Conservation (phyloP, 768 basidiomycete genomes). For the Termitomyces heimii region DNA sequence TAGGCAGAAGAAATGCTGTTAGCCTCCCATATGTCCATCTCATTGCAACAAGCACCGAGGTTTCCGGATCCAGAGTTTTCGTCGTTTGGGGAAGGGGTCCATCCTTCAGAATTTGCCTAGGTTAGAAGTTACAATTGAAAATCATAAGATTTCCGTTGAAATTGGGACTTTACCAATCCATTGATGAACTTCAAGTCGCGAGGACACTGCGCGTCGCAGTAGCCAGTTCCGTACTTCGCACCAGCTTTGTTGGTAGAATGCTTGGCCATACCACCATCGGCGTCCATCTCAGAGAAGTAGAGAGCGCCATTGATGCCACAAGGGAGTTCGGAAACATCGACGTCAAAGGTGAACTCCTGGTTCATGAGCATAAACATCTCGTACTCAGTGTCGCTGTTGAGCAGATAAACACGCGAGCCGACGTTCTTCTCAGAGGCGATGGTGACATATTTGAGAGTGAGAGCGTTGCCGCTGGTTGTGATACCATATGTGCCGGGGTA, state of each 20-base stretch:
- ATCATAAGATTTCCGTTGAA: neutral
- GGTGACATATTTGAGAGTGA: slow-evolving; percentile 46
- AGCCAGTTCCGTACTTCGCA: slow-evolving; percentile 1
- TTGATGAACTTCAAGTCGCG: slow-evolving; percentile 56
- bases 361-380: slow-evolving; percentile 5
- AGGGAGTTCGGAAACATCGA: slow-evolving; percentile 51
- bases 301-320: neutral
- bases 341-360: slow-evolving; percentile 34
- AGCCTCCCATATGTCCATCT: slow-evolving; percentile 60
- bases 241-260: neutral
- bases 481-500: neutral
- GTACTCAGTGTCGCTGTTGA: slow-evolving; percentile 41
- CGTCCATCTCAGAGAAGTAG: slow-evolving; percentile 28
- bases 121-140: neutral
- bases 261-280: neutral
- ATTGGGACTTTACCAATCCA: slow-evolving; percentile 34
- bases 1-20: slow-evolving; percentile 45
- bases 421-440: slow-evolving; percentile 27
- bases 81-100: slow-evolving; percentile 29
- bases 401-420: slow-evolving; percentile 44
- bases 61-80: slow-evolving; percentile 41
- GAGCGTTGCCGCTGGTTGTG: slow-evolving; percentile 35
- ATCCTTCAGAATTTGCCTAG: slow-evolving; percentile 42
- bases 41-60: slow-evolving; percentile 49
- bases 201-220: slow-evolving; percentile 45